phyloP scores from a whole-genome alignment of 1,284 basidiomycete species.

The Ustilago crameri region DNA sequence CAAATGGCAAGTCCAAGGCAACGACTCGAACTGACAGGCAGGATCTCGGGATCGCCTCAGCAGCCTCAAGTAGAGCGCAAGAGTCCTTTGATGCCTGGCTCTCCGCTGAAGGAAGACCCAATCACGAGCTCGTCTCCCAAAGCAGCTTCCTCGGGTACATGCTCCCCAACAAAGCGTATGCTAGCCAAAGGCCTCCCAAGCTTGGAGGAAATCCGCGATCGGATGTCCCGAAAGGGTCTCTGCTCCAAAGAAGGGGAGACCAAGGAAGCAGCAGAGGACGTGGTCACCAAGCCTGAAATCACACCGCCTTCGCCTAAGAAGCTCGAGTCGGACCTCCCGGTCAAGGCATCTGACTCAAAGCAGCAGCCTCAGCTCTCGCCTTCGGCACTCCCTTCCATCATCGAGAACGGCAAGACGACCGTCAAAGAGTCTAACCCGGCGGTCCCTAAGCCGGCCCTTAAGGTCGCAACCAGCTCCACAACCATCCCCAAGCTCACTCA shows the following conservation, averaged over 20 bases:
- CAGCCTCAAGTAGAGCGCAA: slow-evolving; percentile 9
- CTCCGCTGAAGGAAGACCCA: slow-evolving; percentile 11
- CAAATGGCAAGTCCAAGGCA: slow-evolving; percentile 14
- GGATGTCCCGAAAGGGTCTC: slow-evolving; percentile 51
- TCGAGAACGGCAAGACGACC: neutral
- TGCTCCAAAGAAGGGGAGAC: neutral
- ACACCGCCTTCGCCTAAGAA: slow-evolving; percentile 23
- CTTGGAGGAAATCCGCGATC: slow-evolving; percentile 62
- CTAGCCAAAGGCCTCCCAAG: slow-evolving; percentile 54
- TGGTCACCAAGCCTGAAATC: neutral
- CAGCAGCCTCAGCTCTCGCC: neutral
- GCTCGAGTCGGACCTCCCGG: neutral
- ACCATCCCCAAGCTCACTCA: slow-evolving; percentile 4
- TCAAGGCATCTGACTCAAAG: slow-evolving; percentile 4
- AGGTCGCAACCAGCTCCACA: slow-evolving; percentile 1
- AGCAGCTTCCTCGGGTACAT: slow-evolving; percentile 12
- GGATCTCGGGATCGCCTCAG: slow-evolving; percentile 34
- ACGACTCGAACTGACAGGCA: slow-evolving; percentile 40
- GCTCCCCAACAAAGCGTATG: slow-evolving; percentile 32
- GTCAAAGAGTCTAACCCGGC: neutral
- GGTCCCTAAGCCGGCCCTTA: slow-evolving; percentile 3
- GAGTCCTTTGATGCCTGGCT: neutral
- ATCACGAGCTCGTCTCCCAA: slow-evolving; percentile 7
- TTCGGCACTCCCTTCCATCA: neutral
- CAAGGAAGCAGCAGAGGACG: neutral